Evolutionary conservation across 164 flowering plant genomes (phyloP), one percentile per base, ranked within the genome.

Genomic region (Vitis riparia): DNA sequence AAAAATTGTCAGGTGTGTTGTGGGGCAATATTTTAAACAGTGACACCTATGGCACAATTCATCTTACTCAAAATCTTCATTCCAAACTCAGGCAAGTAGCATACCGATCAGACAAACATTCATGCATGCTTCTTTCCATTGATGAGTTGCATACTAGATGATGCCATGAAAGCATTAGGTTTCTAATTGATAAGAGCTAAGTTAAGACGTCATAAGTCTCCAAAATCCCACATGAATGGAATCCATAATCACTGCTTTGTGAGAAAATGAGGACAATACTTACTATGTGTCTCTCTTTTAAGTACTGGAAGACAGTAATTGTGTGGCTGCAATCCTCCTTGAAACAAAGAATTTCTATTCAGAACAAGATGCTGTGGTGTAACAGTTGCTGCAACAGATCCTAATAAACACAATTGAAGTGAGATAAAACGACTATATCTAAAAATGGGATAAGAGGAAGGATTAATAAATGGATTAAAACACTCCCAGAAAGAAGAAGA

Each of bases 301-400:
- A 93, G 87, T 13, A 96, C 89, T n/a, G 99, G 99, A 79, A 96
- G 98, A 76, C 99, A 96, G 76, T 89, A 92, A 70, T 87, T 87
- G 71, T 96, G 99, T 12, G 99, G 99, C 71, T 85, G 98, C 72
- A 96, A 71, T 74, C 98, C 98, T 63, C 99, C 99, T 82, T 89
- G 95, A 77, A 96, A 96, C 27, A 96, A 71, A 23, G 95, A 81
- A 77, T 93, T 96, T 75, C 99, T 86, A 73, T 92, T 96, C 60
- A 96, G 88, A 73, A 93, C 72, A 70, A 96, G 91, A 87, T 96
- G 99, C 61, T 96, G 99, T 27, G 97, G 99, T 11, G 99, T 93
- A 78, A 96, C 99, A 55, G 99, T 93, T 49, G 99, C 99, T 53
- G 95, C 99, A 67, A 96, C 88, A 73, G 53, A 79, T 67, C 97